Conservation (phyloP, 345 rosid genomes). For the Eutrema japonicum region DNA sequence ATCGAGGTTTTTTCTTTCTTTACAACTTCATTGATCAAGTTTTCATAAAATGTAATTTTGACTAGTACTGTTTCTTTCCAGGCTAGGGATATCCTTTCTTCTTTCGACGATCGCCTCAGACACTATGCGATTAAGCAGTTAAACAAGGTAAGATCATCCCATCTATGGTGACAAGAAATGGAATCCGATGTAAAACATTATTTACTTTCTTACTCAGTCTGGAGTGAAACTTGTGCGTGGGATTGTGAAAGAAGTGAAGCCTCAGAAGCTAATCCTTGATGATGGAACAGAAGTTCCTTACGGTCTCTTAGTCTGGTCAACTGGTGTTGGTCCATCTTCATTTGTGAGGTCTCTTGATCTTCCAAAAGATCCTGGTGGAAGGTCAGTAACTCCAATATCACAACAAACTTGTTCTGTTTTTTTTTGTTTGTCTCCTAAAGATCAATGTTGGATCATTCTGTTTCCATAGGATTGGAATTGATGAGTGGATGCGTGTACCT, state of each 20-base stretch:
- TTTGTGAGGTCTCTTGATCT: constrained; percentile 70
- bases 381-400: constrained; percentile 49
- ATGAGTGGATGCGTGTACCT: constrained; percentile 94
- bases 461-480: constrained; percentile 72
- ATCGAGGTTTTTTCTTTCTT: constrained; percentile 63
- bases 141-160: constrained; percentile 56
- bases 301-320: constrained; percentile 92
- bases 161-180: too few relatives aligned
- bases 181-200: too few relatives aligned
- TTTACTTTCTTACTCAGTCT: constrained; percentile 52
- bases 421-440: background rate
- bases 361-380: constrained; percentile 95
- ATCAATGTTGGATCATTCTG: constrained; percentile 10
- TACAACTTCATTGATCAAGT: background rate
- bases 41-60: background rate
- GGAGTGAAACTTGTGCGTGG: constrained; percentile 96
- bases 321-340: constrained; percentile 94
- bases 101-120: constrained; percentile 96
- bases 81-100: constrained; percentile 96
- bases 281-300: constrained; percentile 83
- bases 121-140: constrained; percentile 87
- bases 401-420: constrained; percentile 6
- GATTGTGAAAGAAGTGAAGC: constrained; percentile 86
- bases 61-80: constrained; percentile 31
- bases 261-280: constrained; percentile 74